Base-by-base conservation (phyloP, 1,139 yeast genomes). In the Pichia sp. region DNA sequence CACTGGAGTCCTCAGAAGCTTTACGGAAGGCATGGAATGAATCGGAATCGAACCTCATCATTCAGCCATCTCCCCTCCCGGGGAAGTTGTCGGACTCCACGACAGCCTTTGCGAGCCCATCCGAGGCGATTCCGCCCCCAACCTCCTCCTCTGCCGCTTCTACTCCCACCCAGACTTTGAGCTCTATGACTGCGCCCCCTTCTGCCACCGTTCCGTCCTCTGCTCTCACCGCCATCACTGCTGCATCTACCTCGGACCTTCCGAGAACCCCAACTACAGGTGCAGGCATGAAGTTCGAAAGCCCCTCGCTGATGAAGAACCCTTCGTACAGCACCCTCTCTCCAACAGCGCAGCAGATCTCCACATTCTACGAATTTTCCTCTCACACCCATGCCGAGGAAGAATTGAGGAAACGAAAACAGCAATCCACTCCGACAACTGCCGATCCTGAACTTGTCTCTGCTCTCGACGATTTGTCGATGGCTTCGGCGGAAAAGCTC, bases 401-500 rank as follows among this genome's bases (percentile, higher is more conserved):
- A 12, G 77, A 75, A 59, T 57, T 77, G 8, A 58, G 64, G 16
- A 69, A 68, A 50, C 63, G 82, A 4, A 54, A 41, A 45, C 49
- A 49, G 16, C 53, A 50, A 33, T 8, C 54, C 6, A 48, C 31
- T 4, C 55, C 55, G 31, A 29, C 50, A 17, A 54, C 46, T 42
- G 48, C 24, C 44, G 53, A 36, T 75, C 78, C 53, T 1, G 14
- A 29, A 27, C 16, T 51, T 16, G 20, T 49, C 7, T 27, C 46
- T 3, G 41, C 51, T 12, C 63, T 78, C 55, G 84, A 80, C 54
- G 83, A 80, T 61, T 61, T 76, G 55, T 65, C 68, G 49, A 63
- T 80, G 34, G 73, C 79, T 1, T 79, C 84, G 0, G 71, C 67
- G 40, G 79, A 75, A 60, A 78, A 76, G 63, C 55, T 75, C 51